These are phyloP conservation scores for Aspergillus sp. DNA, from an alignment of 2,329 filamentous ascomycete species.

Conservation along the genomic window DNA sequence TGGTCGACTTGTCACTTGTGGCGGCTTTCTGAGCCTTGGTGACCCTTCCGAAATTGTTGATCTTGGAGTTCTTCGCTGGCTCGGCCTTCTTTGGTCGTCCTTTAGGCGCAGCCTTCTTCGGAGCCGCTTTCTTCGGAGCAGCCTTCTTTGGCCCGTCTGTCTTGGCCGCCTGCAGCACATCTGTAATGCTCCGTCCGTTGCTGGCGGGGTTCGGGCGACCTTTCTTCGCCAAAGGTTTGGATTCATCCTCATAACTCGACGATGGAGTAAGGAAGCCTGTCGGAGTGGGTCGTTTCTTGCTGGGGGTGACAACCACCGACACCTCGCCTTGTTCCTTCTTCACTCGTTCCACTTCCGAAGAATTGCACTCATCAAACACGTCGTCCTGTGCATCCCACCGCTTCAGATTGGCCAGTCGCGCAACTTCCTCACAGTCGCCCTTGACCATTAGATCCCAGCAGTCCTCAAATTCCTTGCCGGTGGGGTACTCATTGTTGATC, in stretches of 20 bases:
- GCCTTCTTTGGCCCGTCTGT: conserved; percentile 19
- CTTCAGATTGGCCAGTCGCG: conserved; percentile 65
- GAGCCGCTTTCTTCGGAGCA: conserved; percentile 25
- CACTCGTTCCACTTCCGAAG: conserved; percentile 47
- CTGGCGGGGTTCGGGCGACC: conserved; percentile 33
- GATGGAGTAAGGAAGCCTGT: conserved; percentile 46
- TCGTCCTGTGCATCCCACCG: conserved; percentile 57
- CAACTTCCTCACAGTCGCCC: conserved; percentile 85
- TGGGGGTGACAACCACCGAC: conserved; percentile 45
- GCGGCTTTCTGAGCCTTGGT: conserved; percentile 32
- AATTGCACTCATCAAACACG: conserved; percentile 47
- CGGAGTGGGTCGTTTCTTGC: conserved; percentile 36
- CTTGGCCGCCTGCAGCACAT: conserved; percentile 26
- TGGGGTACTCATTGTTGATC: conserved; percentile 88
- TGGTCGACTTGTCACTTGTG: conserved; percentile 25
- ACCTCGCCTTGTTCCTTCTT: conserved; percentile 41
- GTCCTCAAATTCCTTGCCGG: conserved; percentile 80
- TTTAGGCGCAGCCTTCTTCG: conserved; percentile 26
- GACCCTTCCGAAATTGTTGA: conserved; percentile 37
- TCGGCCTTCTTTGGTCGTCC: conserved; percentile 28
- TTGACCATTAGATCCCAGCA: conserved; percentile 91
- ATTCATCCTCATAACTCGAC: conserved; percentile 42
- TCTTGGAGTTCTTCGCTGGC: conserved; percentile 28
- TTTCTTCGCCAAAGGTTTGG: conserved; percentile 21
- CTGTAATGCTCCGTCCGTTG: conserved; percentile 29